Evolutionary conservation across 2,329 filamentous ascomycete genomes (phyloP), one percentile per base, ranked within the genome.

Genomic region (Aspergillus pseudoglaucus): DNA sequence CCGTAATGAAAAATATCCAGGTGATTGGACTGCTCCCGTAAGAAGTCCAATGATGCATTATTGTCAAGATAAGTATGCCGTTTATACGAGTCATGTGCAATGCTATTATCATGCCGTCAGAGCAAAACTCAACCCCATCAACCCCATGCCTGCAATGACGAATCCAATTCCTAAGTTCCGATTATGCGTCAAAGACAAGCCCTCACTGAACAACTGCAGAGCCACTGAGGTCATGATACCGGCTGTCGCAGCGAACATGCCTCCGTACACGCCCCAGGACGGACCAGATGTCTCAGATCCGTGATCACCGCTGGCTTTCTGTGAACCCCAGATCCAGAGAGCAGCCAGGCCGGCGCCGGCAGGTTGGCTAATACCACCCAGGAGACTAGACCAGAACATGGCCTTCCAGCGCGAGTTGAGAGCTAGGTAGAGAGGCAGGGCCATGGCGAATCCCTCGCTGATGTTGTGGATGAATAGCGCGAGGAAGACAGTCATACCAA

Each of bases 391-490:
- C 83, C 88, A 94, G 50, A 87, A 69, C 73, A 97, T 93, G 15
- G 93, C 91, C 59, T 84, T 85, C 63, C 81, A 73, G 41, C 90
- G 85, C 49, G 84, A 91, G 52, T 85, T 80, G 27, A 96, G 80
- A 1, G 93, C 93, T 60, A 98, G 87, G 68, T 95, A 98, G 0
- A 98, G 76, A 0, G 93, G 93, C 0, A 98, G 73, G 0, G 90
- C 89, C 79, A 98, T 86, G 52, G 90, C 88, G 64, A 97, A 97
- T 1, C 93, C 93, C 72, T 98, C 93, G 23, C 89, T 90, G 61
- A 98, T 95, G 71, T 97, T 98, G 77, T 98, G 93, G 50, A 98
- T 91, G 64, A 95, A 95, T 6, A 98, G 79, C 0, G 93, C 91
- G 67, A 97, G 81, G 71, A 98, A 98, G 47, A 98, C 89, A 45